Evolutionary conservation across 768 basidiomycete genomes (phyloP).

Genomic region (Coprinellus aureogranulatus): DNA sequence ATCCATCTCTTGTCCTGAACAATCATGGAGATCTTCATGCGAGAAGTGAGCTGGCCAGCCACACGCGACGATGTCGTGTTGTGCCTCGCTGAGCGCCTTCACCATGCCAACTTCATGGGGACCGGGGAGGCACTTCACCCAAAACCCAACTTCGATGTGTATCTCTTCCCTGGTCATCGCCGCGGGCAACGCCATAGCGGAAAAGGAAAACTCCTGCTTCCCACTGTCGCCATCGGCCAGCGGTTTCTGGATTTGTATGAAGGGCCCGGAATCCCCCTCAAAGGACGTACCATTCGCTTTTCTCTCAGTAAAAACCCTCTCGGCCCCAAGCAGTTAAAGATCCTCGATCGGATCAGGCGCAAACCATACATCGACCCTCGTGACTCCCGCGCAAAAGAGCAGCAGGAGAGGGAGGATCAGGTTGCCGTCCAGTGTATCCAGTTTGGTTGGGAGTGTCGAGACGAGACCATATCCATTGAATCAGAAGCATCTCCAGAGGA

Average conservation of each 20-base stretch:
- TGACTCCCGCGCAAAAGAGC: conserved; percentile 25
- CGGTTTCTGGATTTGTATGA: conserved; percentile 47
- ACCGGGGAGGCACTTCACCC: conserved; percentile 20
- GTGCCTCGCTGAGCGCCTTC: conserved; percentile 44
- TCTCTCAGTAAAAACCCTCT: conserved; percentile 21
- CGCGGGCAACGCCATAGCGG: conserved; percentile 35
- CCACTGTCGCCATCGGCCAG: conserved; percentile 34
- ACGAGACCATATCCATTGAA: conserved; percentile 55
- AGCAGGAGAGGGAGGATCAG: conserved; percentile 23
- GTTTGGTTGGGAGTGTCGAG: conserved; percentile 63
- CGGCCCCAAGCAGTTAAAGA: conserved; percentile 36
- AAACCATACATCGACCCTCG: conserved; percentile 43
- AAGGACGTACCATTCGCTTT: conserved; percentile 32
- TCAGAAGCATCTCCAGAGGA: conserved; percentile 6
- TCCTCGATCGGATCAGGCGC: conserved; percentile 21
- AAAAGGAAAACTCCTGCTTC: conserved; percentile 47
- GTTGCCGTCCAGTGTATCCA: conserved; percentile 43
- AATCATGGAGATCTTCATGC: conserved; percentile 43
- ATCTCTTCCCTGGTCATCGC: conserved; percentile 40
- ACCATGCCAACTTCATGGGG: conserved; percentile 36
- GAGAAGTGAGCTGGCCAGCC: conserved; percentile 30
- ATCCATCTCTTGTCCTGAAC: background rate
- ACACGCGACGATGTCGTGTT: conserved; percentile 27
- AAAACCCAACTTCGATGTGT: conserved; percentile 55
- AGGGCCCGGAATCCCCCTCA: conserved; percentile 21